Percentiles rank a stretch among this genome's conserved stretches.
These are phyloP conservation scores for Tricharina praecox DNA, from an alignment of 495 filamentous ascomycete genomes.

Conservation along the genomic window DNA sequence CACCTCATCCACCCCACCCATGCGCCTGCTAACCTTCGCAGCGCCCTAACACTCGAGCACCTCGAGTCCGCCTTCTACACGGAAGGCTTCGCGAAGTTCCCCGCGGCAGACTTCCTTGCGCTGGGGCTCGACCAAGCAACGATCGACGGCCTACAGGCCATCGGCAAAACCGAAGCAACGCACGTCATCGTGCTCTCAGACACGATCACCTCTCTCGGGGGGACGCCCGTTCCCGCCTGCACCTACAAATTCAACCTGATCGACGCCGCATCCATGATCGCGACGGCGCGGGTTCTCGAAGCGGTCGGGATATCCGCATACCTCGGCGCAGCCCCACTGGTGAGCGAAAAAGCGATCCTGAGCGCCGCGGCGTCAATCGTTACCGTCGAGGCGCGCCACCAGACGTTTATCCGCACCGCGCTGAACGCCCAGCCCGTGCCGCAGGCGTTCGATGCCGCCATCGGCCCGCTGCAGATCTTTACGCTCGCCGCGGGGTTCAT, in stretches of 20 bases:
- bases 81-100: constrained; percentile 44
- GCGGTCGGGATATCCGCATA: constrained; percentile 45
- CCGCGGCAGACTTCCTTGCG: constrained; percentile 38
- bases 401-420: constrained; percentile 41
- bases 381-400: constrained; percentile 44
- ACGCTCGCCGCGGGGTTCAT: constrained; percentile 50
- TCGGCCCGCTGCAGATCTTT: constrained; percentile 42
- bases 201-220: constrained; percentile 38
- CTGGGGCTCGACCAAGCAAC: constrained; percentile 35
- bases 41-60: constrained; percentile 47
- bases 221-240: constrained; percentile 41
- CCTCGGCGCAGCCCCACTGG: constrained; percentile 43
- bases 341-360: constrained; percentile 37
- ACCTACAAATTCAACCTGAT: constrained; percentile 47
- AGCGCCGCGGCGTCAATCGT: constrained; percentile 41
- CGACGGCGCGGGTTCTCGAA: constrained; percentile 43
- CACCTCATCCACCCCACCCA: not conserved
- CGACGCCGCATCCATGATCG: constrained; percentile 41
- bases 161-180: constrained; percentile 38
- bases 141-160: constrained; percentile 36
- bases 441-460: constrained; percentile 42
- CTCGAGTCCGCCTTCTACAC: constrained; percentile 47
- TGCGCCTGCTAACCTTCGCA: constrained; percentile 15
- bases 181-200: constrained; percentile 42
- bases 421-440: constrained; percentile 35